These are phyloP conservation scores for Zea luxurians DNA, from an alignment of 176 grass and related monocot genomes.

Conservation along the genomic window DNA sequence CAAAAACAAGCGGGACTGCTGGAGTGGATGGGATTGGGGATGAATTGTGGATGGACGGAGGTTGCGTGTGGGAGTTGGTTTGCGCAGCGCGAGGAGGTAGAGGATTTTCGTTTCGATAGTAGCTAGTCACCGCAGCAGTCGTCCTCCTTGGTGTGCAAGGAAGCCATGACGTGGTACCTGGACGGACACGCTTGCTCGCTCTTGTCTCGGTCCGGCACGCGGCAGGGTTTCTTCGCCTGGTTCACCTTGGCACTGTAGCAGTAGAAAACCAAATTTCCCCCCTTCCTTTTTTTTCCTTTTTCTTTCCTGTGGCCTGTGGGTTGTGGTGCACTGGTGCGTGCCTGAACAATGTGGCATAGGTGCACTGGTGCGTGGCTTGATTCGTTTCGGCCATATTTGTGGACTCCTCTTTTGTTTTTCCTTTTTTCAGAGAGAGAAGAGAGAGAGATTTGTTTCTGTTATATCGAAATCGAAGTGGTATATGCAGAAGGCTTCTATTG, in stretches of 20 bases:
- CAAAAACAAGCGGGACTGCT: background rate
- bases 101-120: no score
- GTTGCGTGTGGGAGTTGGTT: background rate
- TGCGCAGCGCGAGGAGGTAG: no score
- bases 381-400: background rate
- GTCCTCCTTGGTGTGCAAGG: no score
- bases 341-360: background rate
- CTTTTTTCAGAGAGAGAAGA: background rate
- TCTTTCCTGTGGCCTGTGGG: background rate
- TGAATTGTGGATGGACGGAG: background rate
- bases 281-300: no score
- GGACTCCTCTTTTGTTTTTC: background rate
- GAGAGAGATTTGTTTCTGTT: constrained; percentile 35
- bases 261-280: no score
- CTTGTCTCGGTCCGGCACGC: no score
- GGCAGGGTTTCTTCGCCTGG: no score
- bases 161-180: no score
- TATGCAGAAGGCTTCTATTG: constrained; percentile 11
- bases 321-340: no score
- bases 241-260: no score
- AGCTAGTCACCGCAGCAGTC: no score
- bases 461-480: constrained; percentile 66
- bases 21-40: background rate
- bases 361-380: background rate
- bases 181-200: no score